These are phyloP conservation scores for Leccinum truebloodii DNA, from an alignment of 768 basidiomycete genomes.

Conservation along the genomic window DNA sequence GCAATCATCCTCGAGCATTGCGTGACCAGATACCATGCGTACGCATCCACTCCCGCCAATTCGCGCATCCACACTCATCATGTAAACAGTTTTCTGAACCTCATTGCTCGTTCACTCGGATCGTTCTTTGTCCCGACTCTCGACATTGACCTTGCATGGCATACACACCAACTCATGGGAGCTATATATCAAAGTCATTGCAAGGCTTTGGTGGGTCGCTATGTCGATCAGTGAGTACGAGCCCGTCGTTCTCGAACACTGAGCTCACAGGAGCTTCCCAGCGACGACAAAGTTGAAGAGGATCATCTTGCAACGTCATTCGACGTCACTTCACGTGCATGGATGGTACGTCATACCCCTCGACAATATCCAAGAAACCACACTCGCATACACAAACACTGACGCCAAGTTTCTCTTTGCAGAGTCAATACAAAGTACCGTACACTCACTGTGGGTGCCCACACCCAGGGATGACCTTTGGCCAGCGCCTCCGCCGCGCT, in stretches of 20 bases:
- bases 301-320: conserved; percentile 43
- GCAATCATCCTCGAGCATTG: conserved; percentile 47
- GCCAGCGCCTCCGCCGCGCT: conserved; percentile 41
- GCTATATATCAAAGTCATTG: conserved; percentile 45
- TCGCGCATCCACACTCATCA: neutral
- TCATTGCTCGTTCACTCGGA: conserved; percentile 46
- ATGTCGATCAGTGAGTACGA: conserved; percentile 53
- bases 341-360: conserved; percentile 38
- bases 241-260: too few species aligned
- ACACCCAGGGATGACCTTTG: conserved; percentile 43
- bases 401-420: neutral
- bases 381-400: neutral
- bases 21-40: conserved; percentile 59
- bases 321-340: conserved; percentile 51
- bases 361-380: neutral
- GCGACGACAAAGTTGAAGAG: conserved; percentile 56
- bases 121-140: conserved; percentile 58
- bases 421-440: conserved; percentile 49
- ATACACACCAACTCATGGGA: conserved; percentile 62
- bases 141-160: conserved; percentile 74
- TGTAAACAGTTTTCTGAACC: conserved; percentile 45
- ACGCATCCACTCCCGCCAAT: conserved; percentile 10
- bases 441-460: conserved; percentile 65
- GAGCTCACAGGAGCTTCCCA: conserved; percentile 19
- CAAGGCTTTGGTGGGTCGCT: conserved; percentile 39